phyloP scores from a whole-genome alignment of 345 rosid genomes.

The Brassica rapa region DNA sequence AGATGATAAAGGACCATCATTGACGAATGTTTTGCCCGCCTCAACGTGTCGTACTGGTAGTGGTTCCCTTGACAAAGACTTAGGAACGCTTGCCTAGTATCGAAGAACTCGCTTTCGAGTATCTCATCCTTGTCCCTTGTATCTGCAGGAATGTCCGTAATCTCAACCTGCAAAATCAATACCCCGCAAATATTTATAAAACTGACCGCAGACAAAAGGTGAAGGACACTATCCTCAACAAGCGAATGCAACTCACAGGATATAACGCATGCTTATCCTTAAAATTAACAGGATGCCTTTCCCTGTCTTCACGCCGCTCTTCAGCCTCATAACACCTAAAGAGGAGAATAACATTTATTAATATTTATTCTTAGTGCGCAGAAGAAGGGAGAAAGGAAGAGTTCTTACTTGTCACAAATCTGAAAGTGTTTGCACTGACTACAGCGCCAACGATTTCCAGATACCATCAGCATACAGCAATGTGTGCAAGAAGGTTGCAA shows the following conservation, averaged over 20 bases:
- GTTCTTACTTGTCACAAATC: constrained; percentile 87
- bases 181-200: constrained; percentile 17
- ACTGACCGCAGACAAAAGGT: neutral
- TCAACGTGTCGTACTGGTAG: constrained; percentile 94
- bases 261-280: constrained; percentile 80
- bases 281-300: constrained; percentile 80
- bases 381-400: constrained; percentile 24
- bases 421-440: constrained; percentile 91
- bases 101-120: constrained; percentile 98
- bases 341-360: constrained; percentile 14
- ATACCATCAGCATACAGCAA: constrained; percentile 88
- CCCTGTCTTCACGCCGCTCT: constrained; percentile 89
- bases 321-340: constrained; percentile 87
- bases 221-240: constrained; percentile 21
- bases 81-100: constrained; percentile 96
- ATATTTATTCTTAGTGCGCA: constrained; percentile 1
- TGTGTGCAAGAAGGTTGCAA: constrained; percentile 91
- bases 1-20: constrained; percentile 99
- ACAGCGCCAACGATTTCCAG: constrained; percentile 93
- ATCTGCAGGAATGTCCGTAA: constrained; percentile 70
- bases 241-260: constrained; percentile 59
- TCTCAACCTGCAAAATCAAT: constrained; percentile 62
- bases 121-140: constrained; percentile 97
- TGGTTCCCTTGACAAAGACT: constrained; percentile 99
- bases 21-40: constrained; percentile 99